These are phyloP conservation scores for Phytophthora vignae DNA, from an alignment of 352 stramenopile species.

Conservation along the genomic window DNA sequence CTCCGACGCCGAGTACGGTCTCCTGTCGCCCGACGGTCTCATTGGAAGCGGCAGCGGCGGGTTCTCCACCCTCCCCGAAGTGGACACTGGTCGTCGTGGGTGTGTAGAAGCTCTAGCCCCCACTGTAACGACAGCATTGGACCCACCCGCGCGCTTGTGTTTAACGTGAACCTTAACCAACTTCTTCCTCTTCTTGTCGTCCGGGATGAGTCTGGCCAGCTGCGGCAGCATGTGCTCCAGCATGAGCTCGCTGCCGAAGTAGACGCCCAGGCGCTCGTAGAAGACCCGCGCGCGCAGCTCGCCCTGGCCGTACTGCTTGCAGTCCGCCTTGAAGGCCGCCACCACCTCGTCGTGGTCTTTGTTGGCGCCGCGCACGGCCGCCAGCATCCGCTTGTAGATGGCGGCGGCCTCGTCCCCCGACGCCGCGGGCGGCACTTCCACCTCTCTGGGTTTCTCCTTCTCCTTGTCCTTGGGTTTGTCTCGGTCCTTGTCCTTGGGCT, in stretches of 20 bases:
- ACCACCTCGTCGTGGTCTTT: slow-evolving; percentile 77
- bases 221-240: slow-evolving; percentile 85
- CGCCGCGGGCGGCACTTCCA: slow-evolving; percentile 64
- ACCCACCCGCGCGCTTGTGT: slow-evolving; percentile 21
- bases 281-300: slow-evolving; percentile 71
- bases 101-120: slow-evolving; percentile 8
- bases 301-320: slow-evolving; percentile 77
- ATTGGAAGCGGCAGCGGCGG: slow-evolving; percentile 23
- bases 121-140: slow-evolving; percentile 2
- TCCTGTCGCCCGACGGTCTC: slow-evolving; percentile 34
- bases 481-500: slow-evolving; percentile 11
- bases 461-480: slow-evolving; percentile 25
- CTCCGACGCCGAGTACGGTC: slow-evolving; percentile 55
- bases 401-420: slow-evolving; percentile 72
- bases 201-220: slow-evolving; percentile 76
- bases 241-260: slow-evolving; percentile 81
- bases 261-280: slow-evolving; percentile 58
- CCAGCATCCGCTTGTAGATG: slow-evolving; percentile 87
- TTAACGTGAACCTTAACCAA: slow-evolving; percentile 69
- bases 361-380: slow-evolving; percentile 78
- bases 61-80: slow-evolving; percentile 37
- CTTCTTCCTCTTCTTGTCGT: slow-evolving; percentile 81
- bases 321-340: slow-evolving; percentile 80
- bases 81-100: slow-evolving; percentile 44
- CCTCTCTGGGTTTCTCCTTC: slow-evolving; percentile 33